Evolutionary conservation across 108 stramenopile species (phyloP), one percentile per base, ranked within the genome.

Genomic region (Cyclotella baltica): DNA sequence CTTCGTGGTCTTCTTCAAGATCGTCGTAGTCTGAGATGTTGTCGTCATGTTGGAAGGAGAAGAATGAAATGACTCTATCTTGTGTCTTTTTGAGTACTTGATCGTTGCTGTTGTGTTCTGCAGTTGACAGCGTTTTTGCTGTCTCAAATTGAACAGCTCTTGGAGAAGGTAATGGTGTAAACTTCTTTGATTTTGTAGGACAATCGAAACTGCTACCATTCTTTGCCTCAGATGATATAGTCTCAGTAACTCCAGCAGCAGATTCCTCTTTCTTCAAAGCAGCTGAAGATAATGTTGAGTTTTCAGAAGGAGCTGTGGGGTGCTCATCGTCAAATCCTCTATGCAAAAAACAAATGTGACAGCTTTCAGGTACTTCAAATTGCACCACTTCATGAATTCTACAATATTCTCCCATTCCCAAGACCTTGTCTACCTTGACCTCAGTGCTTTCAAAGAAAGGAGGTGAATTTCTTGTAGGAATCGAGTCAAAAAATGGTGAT

Each of bases 331-430:
- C 69, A 37, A 62, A 69, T 11, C 73, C 73, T 28, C 73, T 46
- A 62, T 83, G 77, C 20, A 83, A 67, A 33, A 83, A 74, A 30
- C 83, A 83, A 46, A 83, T 78, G 29, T 77, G 83, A 59, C 83
- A 83, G 25, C 72, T 67, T 33, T 78, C 83, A 0, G 70, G 53
- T 11, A 78, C 77, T 30, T 68, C 25, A 33, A 83, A 83, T 57
- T 34, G 28, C 25, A 35, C 56, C 23, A 93, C 77, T 75, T 90
- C 89, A 61, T 58, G 70, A 11, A 93, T 88, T 29, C 73, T 65
- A 18, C 87, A 80, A 77, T 89, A 93, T 22, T 88, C 92, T 25
- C 92, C 92, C 9, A 62, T 58, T 11, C 92, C 92, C 37, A 92
- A 58, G n/a, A 61, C 34, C 27, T 57, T 50, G 16, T 77, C 89